Conservation (phyloP, 805 yeast genomes). For the Starmera dryadoides region DNA sequence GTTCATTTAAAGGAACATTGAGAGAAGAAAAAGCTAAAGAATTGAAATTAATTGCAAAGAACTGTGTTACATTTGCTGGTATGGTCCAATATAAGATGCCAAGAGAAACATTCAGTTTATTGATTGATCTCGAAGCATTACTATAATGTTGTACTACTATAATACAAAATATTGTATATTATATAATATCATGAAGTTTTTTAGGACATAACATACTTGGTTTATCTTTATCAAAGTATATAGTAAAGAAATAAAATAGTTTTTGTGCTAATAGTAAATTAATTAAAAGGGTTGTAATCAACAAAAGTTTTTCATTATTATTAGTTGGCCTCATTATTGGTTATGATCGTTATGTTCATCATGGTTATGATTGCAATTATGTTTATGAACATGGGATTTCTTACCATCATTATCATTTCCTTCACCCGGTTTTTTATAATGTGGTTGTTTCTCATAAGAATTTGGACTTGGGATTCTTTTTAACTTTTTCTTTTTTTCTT, state of each 20-base stretch:
- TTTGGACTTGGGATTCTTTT: conserved; percentile 45
- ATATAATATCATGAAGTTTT: background rate
- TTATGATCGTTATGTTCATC: too few relatives aligned
- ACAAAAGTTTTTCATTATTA: background rate
- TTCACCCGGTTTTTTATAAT: conserved; percentile 26
- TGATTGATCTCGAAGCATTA: conserved; percentile 54
- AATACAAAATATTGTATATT: background rate
- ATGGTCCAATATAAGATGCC: conserved; percentile 93
- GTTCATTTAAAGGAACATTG: conserved; percentile 37
- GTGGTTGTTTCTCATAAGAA: conserved; percentile 87
- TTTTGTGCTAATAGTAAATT: too few relatives aligned
- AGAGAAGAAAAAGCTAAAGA: conserved; percentile 48
- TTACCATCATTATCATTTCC: conserved; percentile 3
- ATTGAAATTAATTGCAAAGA: conserved; percentile 61
- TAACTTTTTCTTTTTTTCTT: conserved; percentile 23
- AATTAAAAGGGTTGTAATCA: too few relatives aligned
- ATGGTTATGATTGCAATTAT: conserved; percentile 3
- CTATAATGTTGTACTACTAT: conserved; percentile 11
- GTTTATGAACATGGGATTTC: conserved; percentile 5
- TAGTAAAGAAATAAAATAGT: background rate
- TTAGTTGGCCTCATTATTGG: too few relatives aligned
- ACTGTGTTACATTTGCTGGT: conserved; percentile 92
- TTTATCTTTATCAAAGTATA: background rate
- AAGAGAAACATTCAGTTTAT: conserved; percentile 63
- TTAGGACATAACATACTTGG: background rate